Percentiles rank a stretch among this genome's conserved stretches.
phyloP scores from a whole-genome alignment of 2,329 filamentous ascomycete species.

The Emericellopsis cladophorae region DNA sequence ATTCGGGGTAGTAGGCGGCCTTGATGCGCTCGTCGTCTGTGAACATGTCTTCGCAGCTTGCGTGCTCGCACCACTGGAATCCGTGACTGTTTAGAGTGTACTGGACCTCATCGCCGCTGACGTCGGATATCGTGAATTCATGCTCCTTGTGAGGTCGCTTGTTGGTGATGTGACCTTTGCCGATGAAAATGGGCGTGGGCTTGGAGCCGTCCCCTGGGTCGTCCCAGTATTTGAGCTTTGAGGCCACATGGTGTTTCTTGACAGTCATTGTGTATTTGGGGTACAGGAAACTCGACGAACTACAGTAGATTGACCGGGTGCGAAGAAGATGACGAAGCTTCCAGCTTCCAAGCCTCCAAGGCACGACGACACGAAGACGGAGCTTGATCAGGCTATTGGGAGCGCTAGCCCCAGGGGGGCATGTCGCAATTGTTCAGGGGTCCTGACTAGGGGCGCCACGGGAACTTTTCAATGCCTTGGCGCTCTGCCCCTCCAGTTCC shows the following conservation, averaged over 20 bases:
- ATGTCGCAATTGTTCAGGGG: no score
- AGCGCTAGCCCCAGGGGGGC: no score
- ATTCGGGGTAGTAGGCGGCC: conserved; percentile 58
- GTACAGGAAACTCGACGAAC: no score
- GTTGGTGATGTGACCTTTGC: conserved; percentile 12
- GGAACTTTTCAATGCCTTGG: no score
- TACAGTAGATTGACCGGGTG: no score
- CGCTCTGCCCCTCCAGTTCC: no score
- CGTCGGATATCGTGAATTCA: conserved; percentile 24
- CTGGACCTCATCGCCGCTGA: conserved; percentile 19
- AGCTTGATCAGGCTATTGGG: no score
- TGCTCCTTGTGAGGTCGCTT: conserved; percentile 21
- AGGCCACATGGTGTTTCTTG: conserved; percentile 15
- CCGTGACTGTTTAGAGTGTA: conserved; percentile 23
- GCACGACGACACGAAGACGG: no score
- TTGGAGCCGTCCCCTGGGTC: conserved; percentile 26
- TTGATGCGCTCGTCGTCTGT: conserved; percentile 49
- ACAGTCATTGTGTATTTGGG: conserved; percentile 1
- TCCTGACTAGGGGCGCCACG: no score
- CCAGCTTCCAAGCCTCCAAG: no score
- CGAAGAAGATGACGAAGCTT: no score
- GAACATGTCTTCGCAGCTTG: conserved; percentile 21
- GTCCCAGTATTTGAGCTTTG: conserved; percentile 25
- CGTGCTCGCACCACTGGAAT: conserved; percentile 19
- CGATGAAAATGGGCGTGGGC: conserved; percentile 21